Evolutionary conservation across 257 asterid species (phyloP).

Genomic region (Nicotiana undulata): DNA sequence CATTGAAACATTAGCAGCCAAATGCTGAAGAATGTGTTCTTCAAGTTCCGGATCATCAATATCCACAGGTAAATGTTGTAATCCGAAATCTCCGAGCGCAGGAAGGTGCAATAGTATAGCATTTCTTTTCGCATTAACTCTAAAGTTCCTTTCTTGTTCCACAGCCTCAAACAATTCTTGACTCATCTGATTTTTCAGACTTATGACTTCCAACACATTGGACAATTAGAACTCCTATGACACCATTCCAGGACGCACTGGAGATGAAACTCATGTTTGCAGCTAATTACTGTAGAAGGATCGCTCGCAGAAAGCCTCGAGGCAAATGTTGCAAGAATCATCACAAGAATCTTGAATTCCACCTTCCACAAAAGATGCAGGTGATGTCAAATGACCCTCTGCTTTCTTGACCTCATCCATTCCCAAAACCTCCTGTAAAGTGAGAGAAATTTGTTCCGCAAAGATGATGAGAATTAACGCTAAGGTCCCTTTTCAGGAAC

Average conservation of each 20-base stretch:
- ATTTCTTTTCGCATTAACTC: constrained; percentile 59
- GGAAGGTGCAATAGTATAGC: constrained; percentile 67
- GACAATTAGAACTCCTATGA: constrained; percentile 92
- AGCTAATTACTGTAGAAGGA: constrained; percentile 81
- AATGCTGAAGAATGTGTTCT: constrained; percentile 81
- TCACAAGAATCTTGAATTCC: constrained; percentile 92
- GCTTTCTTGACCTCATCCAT: constrained; percentile 47
- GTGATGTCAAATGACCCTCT: constrained; percentile 58
- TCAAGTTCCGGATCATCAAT: constrained; percentile 64
- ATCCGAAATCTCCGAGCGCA: constrained; percentile 58
- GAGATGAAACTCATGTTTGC: constrained; percentile 91
- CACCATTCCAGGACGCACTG: constrained; percentile 98
- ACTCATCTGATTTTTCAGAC: constrained; percentile 75
- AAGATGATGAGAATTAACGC: constrained; percentile 14
- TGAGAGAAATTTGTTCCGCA: background rate
- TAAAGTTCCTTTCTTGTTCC: constrained; percentile 58
- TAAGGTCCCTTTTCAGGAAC: constrained; percentile 30
- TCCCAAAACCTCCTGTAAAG: constrained; percentile 26
- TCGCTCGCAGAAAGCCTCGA: constrained; percentile 70
- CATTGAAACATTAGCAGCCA: constrained; percentile 92
- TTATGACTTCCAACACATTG: constrained; percentile 94
- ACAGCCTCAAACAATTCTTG: constrained; percentile 93
- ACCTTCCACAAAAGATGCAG: constrained; percentile 95
- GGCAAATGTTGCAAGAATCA: constrained; percentile 96
- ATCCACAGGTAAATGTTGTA: constrained; percentile 67